These are phyloP conservation scores for Salvia hispanica DNA, from an alignment of 257 asterid species.

Conservation along the genomic window DNA sequence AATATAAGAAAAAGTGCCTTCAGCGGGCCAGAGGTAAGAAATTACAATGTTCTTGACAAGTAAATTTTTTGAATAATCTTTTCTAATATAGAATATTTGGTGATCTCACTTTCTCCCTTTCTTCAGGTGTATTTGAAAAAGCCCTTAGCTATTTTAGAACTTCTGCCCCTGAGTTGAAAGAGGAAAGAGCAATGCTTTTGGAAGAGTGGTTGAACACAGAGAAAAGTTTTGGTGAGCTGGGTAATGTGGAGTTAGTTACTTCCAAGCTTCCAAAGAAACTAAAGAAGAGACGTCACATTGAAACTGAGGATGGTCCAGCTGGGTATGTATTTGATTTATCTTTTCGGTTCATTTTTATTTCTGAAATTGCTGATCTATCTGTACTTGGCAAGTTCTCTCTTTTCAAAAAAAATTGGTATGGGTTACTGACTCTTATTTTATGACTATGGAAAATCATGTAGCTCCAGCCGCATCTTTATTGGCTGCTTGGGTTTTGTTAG, in stretches of 20 bases:
- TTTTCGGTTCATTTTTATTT: neutral
- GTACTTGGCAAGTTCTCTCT: neutral
- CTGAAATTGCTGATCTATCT: neutral
- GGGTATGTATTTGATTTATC: slow-evolving; percentile 51
- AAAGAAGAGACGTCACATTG: slow-evolving; percentile 81
- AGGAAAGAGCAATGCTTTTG: slow-evolving; percentile 91
- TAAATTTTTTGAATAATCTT: slow-evolving; percentile 9
- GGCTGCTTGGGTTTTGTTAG: neutral
- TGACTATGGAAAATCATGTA: slow-evolving; percentile 14
- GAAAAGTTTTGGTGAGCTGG: slow-evolving; percentile 73
- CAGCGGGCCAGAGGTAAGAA: slow-evolving; percentile 78
- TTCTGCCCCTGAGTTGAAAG: slow-evolving; percentile 81
- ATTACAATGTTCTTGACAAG: neutral
- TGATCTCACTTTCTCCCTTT: slow-evolving; percentile 18
- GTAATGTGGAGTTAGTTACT: slow-evolving; percentile 71
- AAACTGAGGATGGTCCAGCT: slow-evolving; percentile 83
- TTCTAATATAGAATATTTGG: neutral
- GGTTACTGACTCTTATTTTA: neutral
- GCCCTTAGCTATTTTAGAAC: slow-evolving; percentile 71
- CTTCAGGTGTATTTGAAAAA: slow-evolving; percentile 76
- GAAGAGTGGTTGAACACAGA: slow-evolving; percentile 87
- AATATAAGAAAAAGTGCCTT: slow-evolving; percentile 54
- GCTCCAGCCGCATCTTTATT: neutral
- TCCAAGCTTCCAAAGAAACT: slow-evolving; percentile 86
- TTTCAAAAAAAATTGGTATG: no score